phyloP scores from a whole-genome alignment of 352 stramenopile genomes.

The Globisporangium cystogenes region DNA sequence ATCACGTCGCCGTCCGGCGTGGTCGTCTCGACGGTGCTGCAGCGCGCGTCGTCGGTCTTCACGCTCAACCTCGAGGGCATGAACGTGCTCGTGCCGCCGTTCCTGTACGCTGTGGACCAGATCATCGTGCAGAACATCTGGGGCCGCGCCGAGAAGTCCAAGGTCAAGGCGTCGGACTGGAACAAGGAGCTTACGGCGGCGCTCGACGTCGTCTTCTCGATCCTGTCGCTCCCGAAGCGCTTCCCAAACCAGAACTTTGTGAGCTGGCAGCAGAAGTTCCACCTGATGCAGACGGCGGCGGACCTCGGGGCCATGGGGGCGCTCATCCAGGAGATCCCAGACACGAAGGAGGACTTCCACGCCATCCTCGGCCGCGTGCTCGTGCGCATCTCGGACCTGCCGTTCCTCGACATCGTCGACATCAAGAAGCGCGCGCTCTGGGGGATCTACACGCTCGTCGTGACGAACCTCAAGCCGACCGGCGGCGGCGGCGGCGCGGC shows the following conservation, averaged over 20 bases:
- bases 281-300: conserved; percentile 3
- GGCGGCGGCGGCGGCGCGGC: conserved; percentile 14
- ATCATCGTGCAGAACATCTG: conserved; percentile 84
- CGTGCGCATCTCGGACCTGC: conserved; percentile 66
- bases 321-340: conserved; percentile 65
- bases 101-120: conserved; percentile 76
- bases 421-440: conserved; percentile 82
- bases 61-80: conserved; percentile 74
- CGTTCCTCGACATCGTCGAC: conserved; percentile 64
- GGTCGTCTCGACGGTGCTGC: conserved; percentile 76
- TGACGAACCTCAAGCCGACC: conserved; percentile 47
- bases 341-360: conserved; percentile 63
- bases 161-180: conserved; percentile 71
- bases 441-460: conserved; percentile 71
- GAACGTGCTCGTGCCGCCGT: conserved; percentile 72
- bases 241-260: conserved; percentile 77
- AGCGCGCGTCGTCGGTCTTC: conserved; percentile 70
- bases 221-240: conserved; percentile 62
- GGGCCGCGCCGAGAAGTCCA: conserved; percentile 55
- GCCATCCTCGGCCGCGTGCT: conserved; percentile 67
- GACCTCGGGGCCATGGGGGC: conserved; percentile 26
- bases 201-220: conserved; percentile 72
- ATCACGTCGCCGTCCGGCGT: conserved; percentile 69
- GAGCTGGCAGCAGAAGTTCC: conserved; percentile 72
- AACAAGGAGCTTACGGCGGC: conserved; percentile 75